Evolutionary conservation across 2,329 filamentous ascomycete genomes (phyloP).

Genomic region (Orbilia ellipsospora): DNA sequence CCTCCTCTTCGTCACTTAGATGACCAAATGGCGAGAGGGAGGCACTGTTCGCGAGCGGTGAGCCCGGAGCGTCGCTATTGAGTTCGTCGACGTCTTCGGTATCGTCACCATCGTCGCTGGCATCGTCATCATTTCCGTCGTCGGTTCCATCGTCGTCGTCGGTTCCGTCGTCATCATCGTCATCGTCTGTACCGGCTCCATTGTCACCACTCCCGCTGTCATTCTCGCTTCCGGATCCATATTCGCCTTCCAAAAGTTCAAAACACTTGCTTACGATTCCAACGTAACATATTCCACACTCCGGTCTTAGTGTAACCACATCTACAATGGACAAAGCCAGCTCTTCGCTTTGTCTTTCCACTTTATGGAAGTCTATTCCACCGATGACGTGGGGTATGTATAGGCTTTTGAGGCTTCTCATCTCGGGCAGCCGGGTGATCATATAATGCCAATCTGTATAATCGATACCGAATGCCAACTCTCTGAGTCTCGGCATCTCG

Average conservation of each 20-base stretch:
- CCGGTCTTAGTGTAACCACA: constrained; percentile 78
- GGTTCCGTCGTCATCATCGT: constrained; percentile 66
- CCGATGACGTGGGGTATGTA: constrained; percentile 73
- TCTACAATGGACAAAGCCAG: constrained; percentile 80
- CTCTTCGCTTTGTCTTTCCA: constrained; percentile 72
- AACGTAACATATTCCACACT: constrained; percentile 81
- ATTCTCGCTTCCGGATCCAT: constrained; percentile 59
- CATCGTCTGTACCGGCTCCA: constrained; percentile 64
- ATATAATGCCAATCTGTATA: constrained; percentile 86
- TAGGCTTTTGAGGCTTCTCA: constrained; percentile 76
- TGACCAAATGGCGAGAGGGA: constrained; percentile 65
- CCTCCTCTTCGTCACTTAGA: constrained; percentile 65
- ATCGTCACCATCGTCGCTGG: constrained; percentile 58
- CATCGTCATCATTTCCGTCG: constrained; percentile 60
- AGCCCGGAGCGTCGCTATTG: constrained; percentile 26
- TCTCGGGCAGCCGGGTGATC: constrained; percentile 76
- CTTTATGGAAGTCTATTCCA: constrained; percentile 69
- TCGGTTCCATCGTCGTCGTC: constrained; percentile 64
- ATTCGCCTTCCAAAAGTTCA: constrained; percentile 76
- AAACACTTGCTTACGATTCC: constrained; percentile 82
- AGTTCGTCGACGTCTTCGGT: constrained; percentile 61
- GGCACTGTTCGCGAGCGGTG: constrained; percentile 27
- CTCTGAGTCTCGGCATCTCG: constrained; percentile 77
- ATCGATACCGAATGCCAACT: constrained; percentile 77
- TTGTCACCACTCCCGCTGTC: constrained; percentile 54